Base-by-base conservation (phyloP, 371 early-diverging fungal species). In the Saksenaea oblongispora region DNA sequence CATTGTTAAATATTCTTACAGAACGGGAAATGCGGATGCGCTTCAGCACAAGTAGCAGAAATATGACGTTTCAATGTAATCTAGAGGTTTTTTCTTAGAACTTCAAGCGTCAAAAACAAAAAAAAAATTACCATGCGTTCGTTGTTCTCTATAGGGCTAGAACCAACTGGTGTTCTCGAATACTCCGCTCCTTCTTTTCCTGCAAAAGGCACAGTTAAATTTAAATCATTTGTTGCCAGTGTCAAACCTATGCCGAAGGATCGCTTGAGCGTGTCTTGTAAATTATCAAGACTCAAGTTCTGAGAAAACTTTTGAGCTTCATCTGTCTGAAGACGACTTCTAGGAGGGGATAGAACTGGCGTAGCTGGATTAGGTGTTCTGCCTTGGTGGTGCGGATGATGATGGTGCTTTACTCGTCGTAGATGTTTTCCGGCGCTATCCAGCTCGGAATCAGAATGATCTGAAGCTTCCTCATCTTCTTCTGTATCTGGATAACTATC, bases 11-110 rank as follows among this genome's bases (percentile, higher is more conserved):
- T 47, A 7, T 18, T 47, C 69, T 60, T 81, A 87, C 73, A 87
- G 42, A 78, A 76, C 5, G 87, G 87, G 39, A 82, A 87, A 27
- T 76, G 78, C 1, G 87, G 85, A 61, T 87, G 87, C 1, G 80
- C 73, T 57, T 84, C 87, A 11, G 79, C 75, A 35, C 84, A 85
- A 0, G 79, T 84, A 15, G 84, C 81, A 7, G 75, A 53, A 14
- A 83, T 55, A 35, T 68, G 36, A 34, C 83, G 53, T 55, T 68
- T 69, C 1, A 82, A 44, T 1, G 63, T 55, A 31, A 76, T 67
- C 82, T 81, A 54, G 36, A 34, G 15, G 35, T 15, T 7, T 8
- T 22, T 34, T 8, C 11, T 37, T 17, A 17, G 36, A 7, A 31
- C 31, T 31, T 31, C 36, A 2, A 8, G 1, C 14, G 36, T 62